These are phyloP conservation scores for Xylariaceae sp. DNA, from an alignment of 2,329 filamentous ascomycete species.

Conservation along the genomic window DNA sequence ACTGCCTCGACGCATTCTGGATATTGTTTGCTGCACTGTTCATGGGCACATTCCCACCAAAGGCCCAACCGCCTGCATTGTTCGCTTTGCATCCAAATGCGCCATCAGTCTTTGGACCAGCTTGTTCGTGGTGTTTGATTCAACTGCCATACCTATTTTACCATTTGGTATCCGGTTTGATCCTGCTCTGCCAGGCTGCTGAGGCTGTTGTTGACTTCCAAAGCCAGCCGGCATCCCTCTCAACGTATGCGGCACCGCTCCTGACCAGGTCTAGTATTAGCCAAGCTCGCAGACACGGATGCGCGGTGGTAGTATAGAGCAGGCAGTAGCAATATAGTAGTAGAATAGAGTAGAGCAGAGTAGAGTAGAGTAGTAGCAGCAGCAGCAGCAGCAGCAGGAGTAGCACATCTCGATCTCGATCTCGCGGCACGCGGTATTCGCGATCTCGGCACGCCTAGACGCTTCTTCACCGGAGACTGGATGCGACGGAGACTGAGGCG, in stretches of 20 bases:
- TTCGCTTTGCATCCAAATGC: constrained; percentile 35
- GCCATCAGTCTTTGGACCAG: constrained; percentile 26
- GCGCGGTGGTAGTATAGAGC: constrained; percentile 10
- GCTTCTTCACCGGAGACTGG: neutral
- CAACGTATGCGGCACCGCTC: constrained; percentile 56
- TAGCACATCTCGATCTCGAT: too few relatives aligned
- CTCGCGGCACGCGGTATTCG: too few relatives aligned
- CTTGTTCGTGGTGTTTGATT: constrained; percentile 6
- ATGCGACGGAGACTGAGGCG: neutral
- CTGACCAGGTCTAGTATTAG: constrained; percentile 38
- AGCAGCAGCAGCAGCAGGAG: too few relatives aligned
- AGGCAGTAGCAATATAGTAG: neutral
- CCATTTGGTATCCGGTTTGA: constrained; percentile 59
- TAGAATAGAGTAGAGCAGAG: neutral
- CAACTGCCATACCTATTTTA: constrained; percentile 52
- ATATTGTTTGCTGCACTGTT: constrained; percentile 46
- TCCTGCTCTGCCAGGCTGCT: constrained; percentile 49
- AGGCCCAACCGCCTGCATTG: constrained; percentile 55
- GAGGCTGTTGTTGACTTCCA: constrained; percentile 51
- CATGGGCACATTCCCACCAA: constrained; percentile 58
- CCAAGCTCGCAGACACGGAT: constrained; percentile 23
- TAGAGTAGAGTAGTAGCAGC: too few relatives aligned
- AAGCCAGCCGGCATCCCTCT: constrained; percentile 59
- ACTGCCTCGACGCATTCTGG: constrained; percentile 49
- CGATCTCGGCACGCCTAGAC: neutral